Evolutionary conservation across 352 stramenopile species (phyloP).

Genomic region (Pythium monospermum): DNA sequence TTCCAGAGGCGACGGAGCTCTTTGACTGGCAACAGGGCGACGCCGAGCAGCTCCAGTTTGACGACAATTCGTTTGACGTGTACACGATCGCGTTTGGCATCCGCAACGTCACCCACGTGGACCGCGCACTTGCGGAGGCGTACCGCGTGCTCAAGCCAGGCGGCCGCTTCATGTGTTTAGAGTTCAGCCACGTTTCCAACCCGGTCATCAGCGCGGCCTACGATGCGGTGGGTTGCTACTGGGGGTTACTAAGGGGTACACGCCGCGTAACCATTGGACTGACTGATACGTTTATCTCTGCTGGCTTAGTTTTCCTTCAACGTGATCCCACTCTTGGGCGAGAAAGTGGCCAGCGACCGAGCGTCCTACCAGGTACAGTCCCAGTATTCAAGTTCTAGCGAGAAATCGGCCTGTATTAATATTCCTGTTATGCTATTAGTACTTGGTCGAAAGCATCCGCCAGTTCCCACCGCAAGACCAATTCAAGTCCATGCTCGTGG

Average conservation of each 20-base stretch:
- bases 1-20: conserved; percentile 46
- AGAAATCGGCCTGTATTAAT: too few relatives aligned
- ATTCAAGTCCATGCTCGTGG: conserved; percentile 92
- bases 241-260: neutral
- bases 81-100: conserved; percentile 99
- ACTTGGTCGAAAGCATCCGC: conserved; percentile 99
- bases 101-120: conserved; percentile 97
- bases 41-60: conserved; percentile 94
- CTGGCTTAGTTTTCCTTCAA: conserved; percentile 95
- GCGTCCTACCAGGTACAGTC: conserved; percentile 92
- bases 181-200: conserved; percentile 96
- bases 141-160: conserved; percentile 94
- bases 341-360: conserved; percentile 95
- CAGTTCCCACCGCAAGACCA: conserved; percentile 97
- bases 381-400: too few relatives aligned
- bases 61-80: conserved; percentile 95
- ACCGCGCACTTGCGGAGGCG: conserved; percentile 93
- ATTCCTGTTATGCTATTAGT: conserved; percentile 38
- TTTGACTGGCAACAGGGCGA: conserved; percentile 94
- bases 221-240: conserved; percentile 68
- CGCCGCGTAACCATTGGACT: neutral
- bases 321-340: conserved; percentile 93
- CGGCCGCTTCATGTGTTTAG: conserved; percentile 97
- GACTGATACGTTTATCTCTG: neutral
- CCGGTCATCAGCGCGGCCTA: conserved; percentile 92